phyloP scores from a whole-genome alignment of 2,329 filamentous ascomycete genomes.

The Trichoderma sp. region DNA sequence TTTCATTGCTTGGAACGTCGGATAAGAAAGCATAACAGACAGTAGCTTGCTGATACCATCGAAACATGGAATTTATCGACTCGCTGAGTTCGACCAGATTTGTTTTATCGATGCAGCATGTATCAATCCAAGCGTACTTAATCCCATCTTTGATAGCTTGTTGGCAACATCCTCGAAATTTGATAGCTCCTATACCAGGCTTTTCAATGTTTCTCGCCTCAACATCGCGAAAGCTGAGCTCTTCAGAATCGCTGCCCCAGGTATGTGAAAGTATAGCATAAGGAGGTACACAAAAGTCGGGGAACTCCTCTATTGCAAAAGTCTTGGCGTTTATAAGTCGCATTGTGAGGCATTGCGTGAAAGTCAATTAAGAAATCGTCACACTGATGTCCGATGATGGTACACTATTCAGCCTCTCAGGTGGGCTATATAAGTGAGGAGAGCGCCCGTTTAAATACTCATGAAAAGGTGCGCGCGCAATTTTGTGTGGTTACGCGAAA shows the following conservation, averaged over 20 bases:
- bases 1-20: slow-evolving; percentile 19
- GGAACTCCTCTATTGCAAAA: slow-evolving; percentile 28
- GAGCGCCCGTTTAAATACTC: too few relatives aligned
- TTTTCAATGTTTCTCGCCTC: neutral
- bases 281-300: slow-evolving; percentile 25
- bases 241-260: slow-evolving; percentile 29
- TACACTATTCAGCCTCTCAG: too few relatives aligned
- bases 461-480: too few relatives aligned
- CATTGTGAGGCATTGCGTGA: too few relatives aligned
- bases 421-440: too few relatives aligned
- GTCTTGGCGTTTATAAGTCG: slow-evolving; percentile 31
- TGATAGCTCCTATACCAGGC: slow-evolving; percentile 3
- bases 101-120: slow-evolving; percentile 29
- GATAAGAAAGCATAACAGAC: slow-evolving; percentile 28
- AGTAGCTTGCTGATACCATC: slow-evolving; percentile 25
- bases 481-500: too few relatives aligned
- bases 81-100: slow-evolving; percentile 26
- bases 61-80: slow-evolving; percentile 30
- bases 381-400: too few relatives aligned
- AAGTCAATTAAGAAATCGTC: too few relatives aligned
- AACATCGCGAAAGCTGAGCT: slow-evolving; percentile 14
- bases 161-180: slow-evolving; percentile 6
- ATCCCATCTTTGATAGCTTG: slow-evolving; percentile 28
- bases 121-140: slow-evolving; percentile 28
- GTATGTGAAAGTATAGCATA: slow-evolving; percentile 40